A percentile compares a stretch with the other conserved stretches of the same genome.
These are phyloP conservation scores for Leccinum uliginosum DNA, from an alignment of 768 basidiomycete species.

Conservation along the genomic window DNA sequence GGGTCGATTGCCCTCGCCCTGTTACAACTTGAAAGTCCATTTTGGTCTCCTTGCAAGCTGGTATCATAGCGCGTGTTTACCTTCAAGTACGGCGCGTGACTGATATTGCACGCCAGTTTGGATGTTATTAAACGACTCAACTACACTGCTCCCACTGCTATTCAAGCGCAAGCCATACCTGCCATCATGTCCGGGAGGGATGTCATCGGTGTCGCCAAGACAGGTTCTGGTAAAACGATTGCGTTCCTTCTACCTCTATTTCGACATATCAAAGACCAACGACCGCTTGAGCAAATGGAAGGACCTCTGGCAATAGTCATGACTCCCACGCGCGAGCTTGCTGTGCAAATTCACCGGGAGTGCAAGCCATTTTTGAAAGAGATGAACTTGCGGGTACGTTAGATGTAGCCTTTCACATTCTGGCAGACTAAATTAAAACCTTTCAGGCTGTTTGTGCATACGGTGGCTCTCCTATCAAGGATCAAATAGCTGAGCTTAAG, in stretches of 20 bases:
- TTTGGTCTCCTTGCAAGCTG: constrained; percentile 91
- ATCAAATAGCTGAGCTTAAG: constrained; percentile 98
- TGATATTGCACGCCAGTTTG: constrained; percentile 49
- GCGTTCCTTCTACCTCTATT: constrained; percentile 95
- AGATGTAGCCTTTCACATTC: background rate
- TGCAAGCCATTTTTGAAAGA: constrained; percentile 95
- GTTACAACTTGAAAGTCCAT: constrained; percentile 95
- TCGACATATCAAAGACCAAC: constrained; percentile 98
- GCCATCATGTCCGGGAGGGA: constrained; percentile 99
- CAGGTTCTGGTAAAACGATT: constrained; percentile 95
- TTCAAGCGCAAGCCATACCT: constrained; percentile 97
- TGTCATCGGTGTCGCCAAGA: constrained; percentile 98
- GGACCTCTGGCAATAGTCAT: constrained; percentile 95
- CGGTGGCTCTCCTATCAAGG: constrained; percentile 95
- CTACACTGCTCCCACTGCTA: constrained; percentile 89
- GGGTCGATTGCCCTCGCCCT: constrained; percentile 92
- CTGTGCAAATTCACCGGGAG: constrained; percentile 94
- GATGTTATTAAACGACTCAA: constrained; percentile 92
- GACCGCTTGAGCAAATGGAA: constrained; percentile 92
- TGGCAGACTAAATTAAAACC: constrained; percentile 3
- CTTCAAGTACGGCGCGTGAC: background rate
- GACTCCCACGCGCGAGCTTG: constrained; percentile 97
- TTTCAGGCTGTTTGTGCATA: constrained; percentile 94
- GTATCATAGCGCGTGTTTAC: constrained; percentile 47
- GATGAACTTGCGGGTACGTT: constrained; percentile 75